phyloP scores from a whole-genome alignment of 352 stramenopile species.

The Phytophthora colocasiae region DNA sequence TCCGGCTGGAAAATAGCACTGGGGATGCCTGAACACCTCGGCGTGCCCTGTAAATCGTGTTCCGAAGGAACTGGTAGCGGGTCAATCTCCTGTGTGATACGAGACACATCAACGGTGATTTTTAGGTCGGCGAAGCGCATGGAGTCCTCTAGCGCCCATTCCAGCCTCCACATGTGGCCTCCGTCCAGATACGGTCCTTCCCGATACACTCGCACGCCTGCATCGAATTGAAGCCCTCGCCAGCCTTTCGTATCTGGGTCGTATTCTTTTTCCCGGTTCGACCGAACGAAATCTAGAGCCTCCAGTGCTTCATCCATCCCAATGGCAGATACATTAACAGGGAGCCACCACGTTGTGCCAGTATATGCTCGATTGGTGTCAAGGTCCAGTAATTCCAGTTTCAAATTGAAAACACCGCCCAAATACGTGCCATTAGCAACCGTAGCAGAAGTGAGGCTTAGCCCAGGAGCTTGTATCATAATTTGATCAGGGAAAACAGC shows the following conservation, averaged over 20 bases:
- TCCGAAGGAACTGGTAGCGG: constrained; percentile 63
- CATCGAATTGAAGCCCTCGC: constrained; percentile 70
- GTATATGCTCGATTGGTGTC: constrained; percentile 44
- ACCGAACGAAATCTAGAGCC: constrained; percentile 68
- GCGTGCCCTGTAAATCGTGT: constrained; percentile 46
- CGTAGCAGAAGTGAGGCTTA: constrained; percentile 41
- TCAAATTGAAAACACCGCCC: constrained; percentile 62
- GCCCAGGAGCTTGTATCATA: constrained; percentile 36
- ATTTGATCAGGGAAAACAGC: constrained; percentile 45
- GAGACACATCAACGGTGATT: constrained; percentile 63
- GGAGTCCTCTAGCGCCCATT: constrained; percentile 81
- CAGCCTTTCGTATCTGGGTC: constrained; percentile 56
- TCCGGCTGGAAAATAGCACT: constrained; percentile 57
- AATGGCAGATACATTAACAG: constrained; percentile 72
- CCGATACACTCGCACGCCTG: constrained; percentile 74
- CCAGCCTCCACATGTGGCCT: constrained; percentile 74
- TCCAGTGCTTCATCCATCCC: constrained; percentile 83
- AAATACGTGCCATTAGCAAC: constrained; percentile 82
- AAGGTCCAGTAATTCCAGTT: constrained; percentile 57
- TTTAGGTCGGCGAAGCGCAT: constrained; percentile 71
- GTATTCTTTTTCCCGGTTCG: constrained; percentile 72
- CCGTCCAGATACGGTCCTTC: constrained; percentile 75
- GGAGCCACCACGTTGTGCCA: constrained; percentile 69
- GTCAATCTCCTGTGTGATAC: constrained; percentile 72
- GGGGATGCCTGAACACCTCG: constrained; percentile 59